Evolutionary conservation across 2,329 filamentous ascomycete genomes (phyloP).

Genomic region (Aspergillus jensenii): DNA sequence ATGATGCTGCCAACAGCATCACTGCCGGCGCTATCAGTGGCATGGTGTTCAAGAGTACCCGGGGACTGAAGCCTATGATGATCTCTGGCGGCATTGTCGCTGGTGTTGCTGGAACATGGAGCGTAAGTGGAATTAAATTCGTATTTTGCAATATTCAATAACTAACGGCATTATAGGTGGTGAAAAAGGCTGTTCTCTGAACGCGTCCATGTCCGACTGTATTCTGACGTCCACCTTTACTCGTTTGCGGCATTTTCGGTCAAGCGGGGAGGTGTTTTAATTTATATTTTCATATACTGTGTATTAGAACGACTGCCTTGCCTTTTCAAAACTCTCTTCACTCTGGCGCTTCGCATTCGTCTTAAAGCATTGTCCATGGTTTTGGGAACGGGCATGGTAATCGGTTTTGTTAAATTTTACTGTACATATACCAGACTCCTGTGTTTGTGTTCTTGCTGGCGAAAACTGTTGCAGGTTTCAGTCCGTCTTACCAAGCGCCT

Average conservation of each 20-base stretch:
- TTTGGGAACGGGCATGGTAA: slow-evolving; percentile 41
- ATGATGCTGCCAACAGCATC: slow-evolving; percentile 88
- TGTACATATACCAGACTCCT: slow-evolving; percentile 46
- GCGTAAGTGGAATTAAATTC: slow-evolving; percentile 62
- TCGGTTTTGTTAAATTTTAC: slow-evolving; percentile 37
- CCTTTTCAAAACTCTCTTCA: slow-evolving; percentile 39
- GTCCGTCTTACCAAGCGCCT: slow-evolving; percentile 25
- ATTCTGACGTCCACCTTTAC: slow-evolving; percentile 17
- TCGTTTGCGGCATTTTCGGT: slow-evolving; percentile 22
- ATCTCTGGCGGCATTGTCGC: slow-evolving; percentile 91
- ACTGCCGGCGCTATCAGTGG: slow-evolving; percentile 82
- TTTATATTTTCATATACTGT: slow-evolving; percentile 31
- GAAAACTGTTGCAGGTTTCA: slow-evolving; percentile 23
- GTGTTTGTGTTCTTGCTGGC: slow-evolving; percentile 30
- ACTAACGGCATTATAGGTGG: slow-evolving; percentile 41
- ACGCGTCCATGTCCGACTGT: slow-evolving; percentile 18
- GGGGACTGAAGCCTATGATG: slow-evolving; percentile 86
- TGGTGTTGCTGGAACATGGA: slow-evolving; percentile 81
- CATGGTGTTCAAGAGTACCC: slow-evolving; percentile 94
- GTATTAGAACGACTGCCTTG: slow-evolving; percentile 40
- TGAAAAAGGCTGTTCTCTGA: slow-evolving; percentile 53
- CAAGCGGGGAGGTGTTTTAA: slow-evolving; percentile 27
- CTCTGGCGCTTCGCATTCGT: slow-evolving; percentile 45
- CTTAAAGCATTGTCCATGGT: slow-evolving; percentile 41
- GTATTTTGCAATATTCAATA: slow-evolving; percentile 4